Base-by-base conservation (phyloP, 139 green algal species). In the Coelastrella sp. region DNA sequence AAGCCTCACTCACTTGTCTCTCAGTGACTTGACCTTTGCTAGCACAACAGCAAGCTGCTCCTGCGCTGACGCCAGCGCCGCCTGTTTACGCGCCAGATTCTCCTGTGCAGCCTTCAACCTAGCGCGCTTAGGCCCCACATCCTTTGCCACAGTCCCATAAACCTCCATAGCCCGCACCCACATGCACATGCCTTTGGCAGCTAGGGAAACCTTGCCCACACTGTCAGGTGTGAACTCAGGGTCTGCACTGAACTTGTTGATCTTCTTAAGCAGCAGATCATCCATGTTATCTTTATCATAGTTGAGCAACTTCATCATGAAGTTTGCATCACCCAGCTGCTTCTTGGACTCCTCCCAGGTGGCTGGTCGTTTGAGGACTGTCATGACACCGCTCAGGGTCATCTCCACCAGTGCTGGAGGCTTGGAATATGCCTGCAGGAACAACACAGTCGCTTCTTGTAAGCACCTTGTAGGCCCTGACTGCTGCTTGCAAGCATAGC, bases 331-430 rank as follows among this genome's bases (percentile, higher is more conserved):
- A 3, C 93, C 94, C 60, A 98, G 92, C 73, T 93, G 68, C 92
- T 97, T 97, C 92, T 97, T 97, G 64, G 94, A 87, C 86, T 97
- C 95, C 11, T 99, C 96, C 97, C 97, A 99, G 13, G 91, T 97
- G 23, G 96, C 86, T 7, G 97, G 93, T 20, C 93, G 91, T 75
- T 95, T 95, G 77, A 98, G 94, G 66, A 97, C 95, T 80, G 93
- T 95, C 88, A 95, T 94, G 19, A 95, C 91, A 8, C 86, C 92
- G 61, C 90, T 90, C 59, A 99, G 93, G 5, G 95, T 97, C 56
- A 98, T 82, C 93, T 99, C 96, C 56, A 99, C 96, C 71, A 97
- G 90, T 5, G 95, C 89, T 13, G 97, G 97, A 58, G 97, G 97
- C 92, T 98, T 98, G 66, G 95, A 93, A 90, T 98, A 98, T 17